Percentiles rank a stretch among this genome's conserved stretches.
phyloP scores from a whole-genome alignment of 1,284 basidiomycete genomes.

The Fistulinella cinereoalba region DNA sequence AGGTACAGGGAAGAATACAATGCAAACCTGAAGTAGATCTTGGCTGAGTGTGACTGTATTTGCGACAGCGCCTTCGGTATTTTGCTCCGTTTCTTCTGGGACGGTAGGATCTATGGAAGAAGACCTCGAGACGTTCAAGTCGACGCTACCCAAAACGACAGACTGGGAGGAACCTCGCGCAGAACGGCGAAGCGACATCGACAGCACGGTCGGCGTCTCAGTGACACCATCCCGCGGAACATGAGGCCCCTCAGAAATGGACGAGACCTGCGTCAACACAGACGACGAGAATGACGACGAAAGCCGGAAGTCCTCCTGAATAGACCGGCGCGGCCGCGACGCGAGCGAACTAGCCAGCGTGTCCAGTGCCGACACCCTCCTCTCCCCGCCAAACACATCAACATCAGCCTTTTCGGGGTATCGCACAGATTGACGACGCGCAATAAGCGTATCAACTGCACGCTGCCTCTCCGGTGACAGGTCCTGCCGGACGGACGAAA shows the following conservation, averaged over 20 bases:
- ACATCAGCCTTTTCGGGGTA: slow-evolving; percentile 11
- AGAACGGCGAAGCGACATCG: slow-evolving; percentile 21
- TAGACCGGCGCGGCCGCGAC: slow-evolving; percentile 25
- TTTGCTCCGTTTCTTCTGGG: background rate
- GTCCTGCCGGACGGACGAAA: slow-evolving; percentile 47
- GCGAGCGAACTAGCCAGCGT: slow-evolving; percentile 21
- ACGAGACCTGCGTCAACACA: slow-evolving; percentile 19
- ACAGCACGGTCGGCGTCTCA: slow-evolving; percentile 22
- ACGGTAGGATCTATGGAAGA: slow-evolving; percentile 18
- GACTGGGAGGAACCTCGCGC: slow-evolving; percentile 21
- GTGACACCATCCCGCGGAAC: slow-evolving; percentile 1
- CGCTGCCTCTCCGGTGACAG: slow-evolving; percentile 41
- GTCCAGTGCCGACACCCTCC: slow-evolving; percentile 19
- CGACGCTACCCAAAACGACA: slow-evolving; percentile 26
- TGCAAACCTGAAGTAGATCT: slow-evolving; percentile 30
- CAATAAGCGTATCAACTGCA: slow-evolving; percentile 37
- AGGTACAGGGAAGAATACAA: background rate
- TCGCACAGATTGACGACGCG: slow-evolving; percentile 22
- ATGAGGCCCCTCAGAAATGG: slow-evolving; percentile 13
- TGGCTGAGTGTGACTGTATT: slow-evolving; percentile 26
- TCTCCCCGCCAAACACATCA: slow-evolving; percentile 26
- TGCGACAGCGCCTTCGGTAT: slow-evolving; percentile 4
- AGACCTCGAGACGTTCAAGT: slow-evolving; percentile 26
- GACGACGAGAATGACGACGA: slow-evolving; percentile 24
- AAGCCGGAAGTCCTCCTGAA: slow-evolving; percentile 9